Conservation (phyloP, 805 yeast genomes). For the Teunomyces gatunensis region DNA sequence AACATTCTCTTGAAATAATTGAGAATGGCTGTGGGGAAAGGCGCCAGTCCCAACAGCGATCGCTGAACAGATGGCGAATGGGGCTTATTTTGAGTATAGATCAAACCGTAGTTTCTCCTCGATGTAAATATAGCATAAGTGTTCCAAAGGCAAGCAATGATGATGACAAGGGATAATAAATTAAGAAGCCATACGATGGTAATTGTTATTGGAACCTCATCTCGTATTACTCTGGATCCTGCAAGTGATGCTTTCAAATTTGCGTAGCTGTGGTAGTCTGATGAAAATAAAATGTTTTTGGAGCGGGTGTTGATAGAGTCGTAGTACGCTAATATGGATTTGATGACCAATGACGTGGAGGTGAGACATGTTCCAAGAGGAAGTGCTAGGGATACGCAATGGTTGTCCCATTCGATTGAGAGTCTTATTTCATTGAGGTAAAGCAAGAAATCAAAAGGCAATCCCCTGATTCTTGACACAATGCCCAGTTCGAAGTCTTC, state of each 20-base stretch:
- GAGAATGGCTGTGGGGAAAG: conserved; percentile 4
- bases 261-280: conserved; percentile 35
- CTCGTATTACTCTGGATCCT: neutral
- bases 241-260: conserved; percentile 17
- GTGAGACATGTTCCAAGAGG: conserved; percentile 27
- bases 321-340: conserved; percentile 24
- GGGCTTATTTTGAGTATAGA: conserved; percentile 27
- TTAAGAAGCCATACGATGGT: conserved; percentile 18
- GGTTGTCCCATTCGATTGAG: conserved; percentile 44
- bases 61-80: conserved; percentile 21
- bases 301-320: conserved; percentile 23
- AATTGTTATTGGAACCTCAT: conserved; percentile 8
- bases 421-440: conserved; percentile 34
- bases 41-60: conserved; percentile 8
- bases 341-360: conserved; percentile 17
- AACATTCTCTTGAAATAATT: conserved; percentile 3
- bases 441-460: conserved; percentile 37
- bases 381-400: conserved; percentile 27
- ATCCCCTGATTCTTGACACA: conserved; percentile 23
- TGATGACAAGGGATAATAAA: conserved; percentile 6
- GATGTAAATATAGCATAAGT: conserved; percentile 15
- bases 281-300: conserved; percentile 32
- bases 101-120: conserved; percentile 29
- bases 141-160: conserved; percentile 7
- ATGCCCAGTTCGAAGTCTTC: conserved; percentile 15